Base-by-base conservation (phyloP, 2,329 filamentous ascomycete genomes). In the Microdochium trichocladiopsis region DNA sequence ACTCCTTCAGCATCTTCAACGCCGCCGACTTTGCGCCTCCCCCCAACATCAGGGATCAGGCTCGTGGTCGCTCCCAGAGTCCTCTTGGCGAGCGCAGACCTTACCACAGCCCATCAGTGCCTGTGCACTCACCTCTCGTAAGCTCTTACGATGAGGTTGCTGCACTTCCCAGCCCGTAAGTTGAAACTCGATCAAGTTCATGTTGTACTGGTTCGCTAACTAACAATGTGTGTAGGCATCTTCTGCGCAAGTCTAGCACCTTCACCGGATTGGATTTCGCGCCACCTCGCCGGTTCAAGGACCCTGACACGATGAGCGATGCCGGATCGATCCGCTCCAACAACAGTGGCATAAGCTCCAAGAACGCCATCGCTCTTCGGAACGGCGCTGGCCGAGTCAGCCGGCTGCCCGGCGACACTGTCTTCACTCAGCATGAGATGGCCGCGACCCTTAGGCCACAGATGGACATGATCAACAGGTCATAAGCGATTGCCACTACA, bases 11-110 rank as follows among this genome's bases (percentile, higher is more conserved):
- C 47, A 67, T 87, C 72, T 61, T 84, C 59, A 72, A 73, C 50
- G 78, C 90, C 0, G 80, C 87, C 53, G 93, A 96, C 60, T 97
- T 96, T 69, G 94, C 94, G 0, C 94, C 94, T 23, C 90, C 88
- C 1, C 75, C 80, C 22, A 78, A 70, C 18, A 78, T 83, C 63
- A 77, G 74, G 57, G 88, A 93, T 33, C 81, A 86, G 55, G 83
- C 80, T 56, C 79, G 82, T 51, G 93, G 93, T 47, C 76, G 83
- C 43, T 79, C 81, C 6, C 81, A 86, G 61, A 86, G 82, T 61
- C 83, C 83, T 11, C 66, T 80, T 5, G 82, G 83, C 50, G 83
- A 86, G 65, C 76, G 82, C 58, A 71, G 84, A 31, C 84, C 90
- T 1, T 99, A 90, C 72, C 85, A 84, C 52, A 84, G 87, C n/a